Evolutionary conservation across 2,329 filamentous ascomycete genomes (phyloP).

Genomic region (Penicillium sp.): DNA sequence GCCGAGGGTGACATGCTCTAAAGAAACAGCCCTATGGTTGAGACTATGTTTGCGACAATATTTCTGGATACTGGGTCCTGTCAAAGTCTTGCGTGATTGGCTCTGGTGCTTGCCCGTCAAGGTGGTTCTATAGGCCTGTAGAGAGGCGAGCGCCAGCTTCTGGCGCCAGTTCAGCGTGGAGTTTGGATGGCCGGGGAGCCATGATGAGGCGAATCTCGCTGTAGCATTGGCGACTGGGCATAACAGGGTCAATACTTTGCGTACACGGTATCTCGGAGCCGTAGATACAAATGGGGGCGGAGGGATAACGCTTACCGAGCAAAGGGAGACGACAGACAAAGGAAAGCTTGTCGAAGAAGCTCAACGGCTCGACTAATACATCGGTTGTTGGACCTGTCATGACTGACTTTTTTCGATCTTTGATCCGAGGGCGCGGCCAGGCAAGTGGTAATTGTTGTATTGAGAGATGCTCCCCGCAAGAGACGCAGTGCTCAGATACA

Average conservation of each 20-base stretch:
- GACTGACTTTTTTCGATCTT: too few relatives aligned
- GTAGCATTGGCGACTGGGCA: background rate
- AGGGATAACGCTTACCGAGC: background rate
- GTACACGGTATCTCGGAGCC: too few relatives aligned
- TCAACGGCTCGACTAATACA: background rate
- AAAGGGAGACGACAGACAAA: background rate
- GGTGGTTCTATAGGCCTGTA: background rate
- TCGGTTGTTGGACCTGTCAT: background rate
- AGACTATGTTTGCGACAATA: background rate
- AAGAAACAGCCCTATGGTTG: background rate
- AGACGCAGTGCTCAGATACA: background rate
- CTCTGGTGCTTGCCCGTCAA: background rate
- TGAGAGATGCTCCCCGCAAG: too few relatives aligned
- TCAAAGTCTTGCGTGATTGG: background rate
- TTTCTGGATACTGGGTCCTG: background rate
- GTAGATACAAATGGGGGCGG: background rate
- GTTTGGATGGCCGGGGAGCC: background rate
- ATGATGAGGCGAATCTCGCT: background rate
- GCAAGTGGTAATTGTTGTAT: background rate
- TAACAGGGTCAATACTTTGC: background rate
- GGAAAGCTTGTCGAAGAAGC: background rate
- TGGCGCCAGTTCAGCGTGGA: background rate
- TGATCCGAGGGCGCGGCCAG: background rate
- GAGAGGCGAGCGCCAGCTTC: background rate
- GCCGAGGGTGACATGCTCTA: background rate